Percentiles rank a stretch among this genome's conserved stretches.
Evolutionary conservation across 2,329 filamentous ascomycete species (phyloP).

Genomic region (Colletotrichum graminicola): DNA sequence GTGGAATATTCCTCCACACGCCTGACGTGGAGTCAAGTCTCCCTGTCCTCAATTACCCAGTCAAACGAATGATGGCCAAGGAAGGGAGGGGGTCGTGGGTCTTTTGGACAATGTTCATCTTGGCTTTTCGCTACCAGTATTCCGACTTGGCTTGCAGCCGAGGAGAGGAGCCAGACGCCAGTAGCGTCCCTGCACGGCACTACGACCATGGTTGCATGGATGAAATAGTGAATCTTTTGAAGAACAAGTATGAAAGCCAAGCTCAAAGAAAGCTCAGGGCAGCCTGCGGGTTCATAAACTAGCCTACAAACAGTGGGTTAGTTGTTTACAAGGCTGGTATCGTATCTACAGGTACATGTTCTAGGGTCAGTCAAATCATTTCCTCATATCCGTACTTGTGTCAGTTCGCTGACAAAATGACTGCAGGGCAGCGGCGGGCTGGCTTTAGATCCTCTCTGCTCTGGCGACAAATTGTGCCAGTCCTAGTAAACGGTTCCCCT

Average conservation of each 20-base stretch:
- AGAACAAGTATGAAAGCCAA: slow-evolving; percentile 1
- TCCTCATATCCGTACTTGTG: slow-evolving; percentile 2
- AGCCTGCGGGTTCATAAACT: not conserved
- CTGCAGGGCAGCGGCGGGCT: not conserved
- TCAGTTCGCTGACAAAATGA: not conserved
- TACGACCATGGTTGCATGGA: not conserved
- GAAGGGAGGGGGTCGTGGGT: not conserved
- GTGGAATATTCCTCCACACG: not conserved
- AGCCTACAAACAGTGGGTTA: not conserved
- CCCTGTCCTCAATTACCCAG: not conserved
- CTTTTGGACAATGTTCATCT: not conserved
- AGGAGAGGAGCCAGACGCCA: not conserved
- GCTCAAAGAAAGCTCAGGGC: not conserved
- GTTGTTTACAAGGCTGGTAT: not conserved
- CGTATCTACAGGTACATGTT: not conserved
- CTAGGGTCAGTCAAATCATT: not conserved
- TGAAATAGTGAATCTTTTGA: not conserved
- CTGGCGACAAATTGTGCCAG: not conserved
- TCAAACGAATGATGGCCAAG: not conserved
- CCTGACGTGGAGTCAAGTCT: not conserved
- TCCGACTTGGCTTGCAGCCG: slow-evolving; percentile 27
- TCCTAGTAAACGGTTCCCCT: not conserved
- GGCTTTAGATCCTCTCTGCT: not conserved
- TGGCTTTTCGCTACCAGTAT: slow-evolving; percentile 19
- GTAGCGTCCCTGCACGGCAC: slow-evolving; percentile 3